Base-by-base conservation (phyloP, 805 yeast species). In the Wickerhamiella sorbophila region DNA sequence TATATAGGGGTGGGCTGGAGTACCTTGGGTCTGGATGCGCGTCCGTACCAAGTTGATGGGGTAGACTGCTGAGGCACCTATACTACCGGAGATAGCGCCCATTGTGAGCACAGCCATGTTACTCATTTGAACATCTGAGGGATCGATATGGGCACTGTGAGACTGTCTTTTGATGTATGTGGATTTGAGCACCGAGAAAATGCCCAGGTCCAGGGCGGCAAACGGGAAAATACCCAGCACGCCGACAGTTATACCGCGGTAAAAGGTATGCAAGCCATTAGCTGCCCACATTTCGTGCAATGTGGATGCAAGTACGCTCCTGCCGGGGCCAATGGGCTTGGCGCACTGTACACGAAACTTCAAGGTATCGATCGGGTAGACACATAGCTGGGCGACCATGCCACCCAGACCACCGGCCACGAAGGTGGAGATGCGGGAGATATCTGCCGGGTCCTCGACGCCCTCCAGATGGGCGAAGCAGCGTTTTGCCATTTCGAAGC, bases 401-500 rank as follows among this genome's bases (percentile, higher is more conserved):
- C 98, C 98, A 33, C 96, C 98, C 34, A 91, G 58, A 38, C 98
- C 98, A 62, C 98, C 98, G 19, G 95, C 86, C 26, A 84, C 59
- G 56, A 86, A 91, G 0, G 95, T 86, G 1, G 96, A 72, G 1
- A 72, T 55, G 48, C 77, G 75, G 0, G 94, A 81, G 42, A 88
- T 62, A 35, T 82, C 72, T 1, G 79, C 60, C 2, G 79, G 71
- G 54, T 80, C 87, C 10, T 69, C 68, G 5, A 75, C 77, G 12
- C 94, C 94, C 60, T 85, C 95, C 5, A 87, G 45, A 21, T 64
- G 58, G 17, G 94, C 79, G 54, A 91, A 65, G 22, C 79, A 55
- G 43, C 81, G 67, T 54, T 91, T 91, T 0, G 87, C 78, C 4
- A 85, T 72, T 59, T 88, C 98, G 59, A 91, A 88, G 3, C 94